phyloP scores from a whole-genome alignment of 352 stramenopile genomes.

The Globisporangium echinulatum region DNA sequence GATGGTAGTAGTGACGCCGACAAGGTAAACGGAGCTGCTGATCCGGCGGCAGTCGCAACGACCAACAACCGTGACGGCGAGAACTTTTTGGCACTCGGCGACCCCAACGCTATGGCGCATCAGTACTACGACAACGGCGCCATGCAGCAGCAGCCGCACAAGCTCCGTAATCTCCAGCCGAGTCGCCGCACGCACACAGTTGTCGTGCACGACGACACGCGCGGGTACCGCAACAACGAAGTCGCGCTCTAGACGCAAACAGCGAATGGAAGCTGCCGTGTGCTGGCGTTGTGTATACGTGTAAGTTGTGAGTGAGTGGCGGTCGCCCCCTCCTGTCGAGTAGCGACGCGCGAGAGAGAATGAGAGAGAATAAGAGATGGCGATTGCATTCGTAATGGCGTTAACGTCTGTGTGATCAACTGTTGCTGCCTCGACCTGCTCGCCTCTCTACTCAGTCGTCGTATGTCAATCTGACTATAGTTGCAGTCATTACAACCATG shows the following conservation, averaged over 20 bases:
- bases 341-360: too few species aligned
- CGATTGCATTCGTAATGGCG: too few species aligned
- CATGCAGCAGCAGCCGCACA: slow-evolving; percentile 2
- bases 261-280: background rate
- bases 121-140: slow-evolving; percentile 5
- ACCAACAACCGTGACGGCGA: slow-evolving; percentile 44
- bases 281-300: too few species aligned
- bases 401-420: too few species aligned
- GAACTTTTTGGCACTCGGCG: slow-evolving; percentile 39
- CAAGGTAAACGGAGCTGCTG: slow-evolving; percentile 15
- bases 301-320: too few species aligned
- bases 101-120: slow-evolving; percentile 15
- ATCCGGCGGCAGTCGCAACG: slow-evolving; percentile 23
- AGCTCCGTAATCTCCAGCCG: slow-evolving; percentile 17
- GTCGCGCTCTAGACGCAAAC: slow-evolving; percentile 21
- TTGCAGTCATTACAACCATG: too few species aligned
- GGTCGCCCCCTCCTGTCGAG: too few species aligned
- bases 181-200: slow-evolving; percentile 17
- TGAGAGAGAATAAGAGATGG: too few species aligned
- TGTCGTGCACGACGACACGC: slow-evolving; percentile 17
- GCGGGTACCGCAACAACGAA: slow-evolving; percentile 35
- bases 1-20: slow-evolving; percentile 45
- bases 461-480: too few species aligned
- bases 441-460: too few species aligned
- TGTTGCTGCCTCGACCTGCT: too few species aligned